A percentile compares a stretch with the other conserved stretches of the same genome.
These are phyloP conservation scores for Corchorus olitorius DNA, from an alignment of 345 rosid genomes.

Conservation along the genomic window DNA sequence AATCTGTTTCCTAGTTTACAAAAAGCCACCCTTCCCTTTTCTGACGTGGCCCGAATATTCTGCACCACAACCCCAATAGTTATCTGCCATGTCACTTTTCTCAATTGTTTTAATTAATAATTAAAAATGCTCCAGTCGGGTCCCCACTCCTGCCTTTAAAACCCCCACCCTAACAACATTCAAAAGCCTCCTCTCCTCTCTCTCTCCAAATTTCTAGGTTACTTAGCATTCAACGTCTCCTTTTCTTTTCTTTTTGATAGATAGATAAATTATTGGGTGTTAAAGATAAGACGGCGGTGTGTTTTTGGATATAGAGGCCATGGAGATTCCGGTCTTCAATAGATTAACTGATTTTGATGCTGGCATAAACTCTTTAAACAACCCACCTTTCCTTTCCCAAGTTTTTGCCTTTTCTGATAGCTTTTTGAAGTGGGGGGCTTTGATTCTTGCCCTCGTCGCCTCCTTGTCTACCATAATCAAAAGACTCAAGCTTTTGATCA, in stretches of 20 bases:
- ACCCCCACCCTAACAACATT: constrained; percentile 16
- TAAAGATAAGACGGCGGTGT: not conserved
- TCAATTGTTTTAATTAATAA: not conserved
- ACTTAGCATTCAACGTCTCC: not conserved
- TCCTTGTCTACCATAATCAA: constrained; percentile 51
- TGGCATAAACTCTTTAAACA: constrained; percentile 38
- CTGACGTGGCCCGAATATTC: constrained; percentile 9
- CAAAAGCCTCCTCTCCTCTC: constrained; percentile 6
- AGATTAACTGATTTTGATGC: constrained; percentile 63
- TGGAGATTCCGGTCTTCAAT: constrained; percentile 71
- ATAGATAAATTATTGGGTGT: not conserved
- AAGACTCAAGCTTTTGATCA: constrained; percentile 43
- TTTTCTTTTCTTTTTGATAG: not conserved
- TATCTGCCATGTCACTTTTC: constrained; percentile 13
- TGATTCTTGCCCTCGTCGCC: constrained; percentile 63
- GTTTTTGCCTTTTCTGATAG: constrained; percentile 35
- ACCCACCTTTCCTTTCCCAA: constrained; percentile 43
- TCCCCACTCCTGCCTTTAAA: constrained; percentile 11
- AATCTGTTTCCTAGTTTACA: not conserved
- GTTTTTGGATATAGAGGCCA: constrained; percentile 6
- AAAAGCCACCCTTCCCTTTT: not conserved
- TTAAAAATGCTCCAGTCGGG: too few relatives aligned
- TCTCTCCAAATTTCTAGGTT: not conserved
- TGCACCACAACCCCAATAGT: not conserved
- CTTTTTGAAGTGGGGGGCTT: constrained; percentile 72